Base-by-base conservation (phyloP, 306 rosid genomes). In the Vicia villosa region DNA sequence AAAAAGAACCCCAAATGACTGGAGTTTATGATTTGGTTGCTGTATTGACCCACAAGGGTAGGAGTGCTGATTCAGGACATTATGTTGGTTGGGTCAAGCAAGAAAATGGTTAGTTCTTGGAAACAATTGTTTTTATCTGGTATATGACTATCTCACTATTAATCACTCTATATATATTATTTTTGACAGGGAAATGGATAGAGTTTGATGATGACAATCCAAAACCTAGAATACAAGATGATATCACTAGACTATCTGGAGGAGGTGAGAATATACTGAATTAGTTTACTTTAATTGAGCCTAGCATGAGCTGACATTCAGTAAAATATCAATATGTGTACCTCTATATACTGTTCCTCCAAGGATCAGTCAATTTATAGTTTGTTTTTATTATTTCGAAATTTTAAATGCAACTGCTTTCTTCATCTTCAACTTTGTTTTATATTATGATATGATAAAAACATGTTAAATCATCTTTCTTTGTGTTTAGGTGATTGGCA, bases 1-100 rank as follows among this genome's bases (percentile, higher is more conserved):
- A 82, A 42, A 87, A 77, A 49, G 91, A 82, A 79, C 57, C 86
- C 55, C 91, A 90, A 15, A 83, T 95, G 91, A 95, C 97, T 34
- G 99, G 93, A 68, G 70, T 91, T 70, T 95, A 95, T 69, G 99
- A 95, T 81, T 82, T 95, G 95, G 99, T 89, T 34, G 89, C 99
- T 66, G 97, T 95, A 70, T 81, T 95, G 82, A 95, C 99, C 77
- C 97, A 91, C 95, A 95, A 95, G 86, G 99, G 99, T 43, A 86
- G 99, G 74, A 87, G 99, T 80, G 99, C 99, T 43, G 97, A 91
- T 82, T 95, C 99, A 3, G 99, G 99, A 52, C 99, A 91, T 83
- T 95, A 91, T 79, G 95, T 84, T 76, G 97, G 83, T 30, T 95
- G 97, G 99, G 97, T 91, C 86, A 91, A 91, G 90, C 99, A 95